A percentile compares a stretch with the other conserved stretches of the same genome.
These are phyloP conservation scores for Penicillium turbatum DNA, from an alignment of 495 filamentous ascomycete genomes.

Conservation along the genomic window DNA sequence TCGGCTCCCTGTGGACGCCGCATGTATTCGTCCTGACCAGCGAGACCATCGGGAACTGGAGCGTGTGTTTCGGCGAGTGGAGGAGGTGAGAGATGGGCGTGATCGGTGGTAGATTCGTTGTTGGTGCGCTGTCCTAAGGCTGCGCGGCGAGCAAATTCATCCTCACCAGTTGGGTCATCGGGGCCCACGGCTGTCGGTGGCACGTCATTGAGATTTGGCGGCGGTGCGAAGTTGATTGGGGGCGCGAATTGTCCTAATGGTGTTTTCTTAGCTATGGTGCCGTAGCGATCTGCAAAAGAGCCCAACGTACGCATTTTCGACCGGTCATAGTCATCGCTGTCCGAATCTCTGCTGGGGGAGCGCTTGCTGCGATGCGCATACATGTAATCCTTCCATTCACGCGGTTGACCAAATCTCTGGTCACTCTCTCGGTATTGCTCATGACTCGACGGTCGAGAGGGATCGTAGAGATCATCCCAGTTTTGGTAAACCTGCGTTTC, in stretches of 20 bases:
- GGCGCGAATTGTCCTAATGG: slow-evolving; percentile 65
- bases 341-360: slow-evolving; percentile 49
- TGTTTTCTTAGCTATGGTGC: slow-evolving; percentile 2
- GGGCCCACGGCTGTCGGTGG: slow-evolving; percentile 38
- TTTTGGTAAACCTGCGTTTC: slow-evolving; percentile 61
- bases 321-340: slow-evolving; percentile 53
- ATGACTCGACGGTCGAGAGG: slow-evolving; percentile 76
- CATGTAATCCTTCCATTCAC: slow-evolving; percentile 83
- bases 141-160: slow-evolving; percentile 64
- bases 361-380: slow-evolving; percentile 67
- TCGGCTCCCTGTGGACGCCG: slow-evolving; percentile 52
- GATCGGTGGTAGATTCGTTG: background rate
- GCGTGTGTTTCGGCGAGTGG: slow-evolving; percentile 36
- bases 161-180: slow-evolving; percentile 62
- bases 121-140: slow-evolving; percentile 35
- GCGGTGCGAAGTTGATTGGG: slow-evolving; percentile 69
- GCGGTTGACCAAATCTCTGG: slow-evolving; percentile 71
- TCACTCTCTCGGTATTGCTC: slow-evolving; percentile 84
- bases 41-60: slow-evolving; percentile 48
- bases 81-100: slow-evolving; percentile 16
- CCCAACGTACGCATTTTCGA: slow-evolving; percentile 48
- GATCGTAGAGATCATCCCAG: slow-evolving; percentile 94
- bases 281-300: background rate
- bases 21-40: slow-evolving; percentile 65
- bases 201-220: slow-evolving; percentile 48